A percentile compares a stretch with the other conserved stretches of the same genome.
Conservation (phyloP, 371 early-diverging fungal genomes). For the Mucor piriformis region DNA sequence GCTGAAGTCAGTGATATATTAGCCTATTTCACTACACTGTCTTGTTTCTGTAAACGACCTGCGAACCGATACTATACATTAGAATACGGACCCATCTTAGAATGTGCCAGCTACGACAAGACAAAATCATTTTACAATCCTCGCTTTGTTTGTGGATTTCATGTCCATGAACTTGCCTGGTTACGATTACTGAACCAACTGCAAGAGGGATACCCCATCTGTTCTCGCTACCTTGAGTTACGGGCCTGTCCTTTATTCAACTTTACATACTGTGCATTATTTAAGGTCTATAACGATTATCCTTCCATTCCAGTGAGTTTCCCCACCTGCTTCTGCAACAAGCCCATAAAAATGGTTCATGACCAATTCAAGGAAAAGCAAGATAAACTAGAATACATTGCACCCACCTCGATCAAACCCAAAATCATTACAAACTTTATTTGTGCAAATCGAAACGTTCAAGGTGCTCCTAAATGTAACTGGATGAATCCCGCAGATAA, state of each 20-base stretch:
- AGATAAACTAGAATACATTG: not conserved
- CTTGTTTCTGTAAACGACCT: conserved; percentile 7
- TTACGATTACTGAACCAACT: not conserved
- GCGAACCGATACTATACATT: not conserved
- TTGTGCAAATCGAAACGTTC: not conserved
- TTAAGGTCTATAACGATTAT: not conserved
- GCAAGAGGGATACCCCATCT: not conserved
- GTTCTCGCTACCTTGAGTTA: not conserved
- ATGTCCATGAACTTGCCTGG: conserved; percentile 9
- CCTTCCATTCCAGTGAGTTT: not conserved
- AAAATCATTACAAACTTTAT: not conserved
- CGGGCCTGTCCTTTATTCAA: conserved; percentile 6
- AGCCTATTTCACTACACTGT: too few relatives aligned
- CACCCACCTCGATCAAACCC: not conserved
- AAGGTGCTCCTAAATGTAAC: not conserved
- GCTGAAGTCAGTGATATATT: too few relatives aligned
- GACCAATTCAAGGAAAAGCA: not conserved
- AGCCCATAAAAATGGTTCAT: not conserved
- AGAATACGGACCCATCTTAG: conserved; percentile 9
- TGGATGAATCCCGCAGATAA: not conserved
- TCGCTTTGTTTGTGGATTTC: conserved; percentile 9
- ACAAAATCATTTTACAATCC: not conserved
- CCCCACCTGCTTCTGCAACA: not conserved
- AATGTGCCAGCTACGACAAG: conserved; percentile 12
- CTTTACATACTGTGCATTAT: not conserved